Conservation (phyloP, 306 rosid genomes). For the Cucurbita pepo region DNA sequence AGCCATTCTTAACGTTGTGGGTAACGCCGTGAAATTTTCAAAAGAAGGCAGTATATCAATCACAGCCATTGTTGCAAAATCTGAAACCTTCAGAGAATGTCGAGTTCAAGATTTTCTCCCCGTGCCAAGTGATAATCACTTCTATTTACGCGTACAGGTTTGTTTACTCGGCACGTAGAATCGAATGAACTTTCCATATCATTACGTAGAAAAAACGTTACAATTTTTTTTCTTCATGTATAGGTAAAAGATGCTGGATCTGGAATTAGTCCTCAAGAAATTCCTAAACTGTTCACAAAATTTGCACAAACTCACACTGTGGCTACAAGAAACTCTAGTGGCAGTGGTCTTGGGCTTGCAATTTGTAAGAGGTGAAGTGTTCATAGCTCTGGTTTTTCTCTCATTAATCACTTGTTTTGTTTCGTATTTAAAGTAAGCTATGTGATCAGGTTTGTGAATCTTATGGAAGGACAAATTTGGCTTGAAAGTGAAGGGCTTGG, state of each 20-base stretch:
- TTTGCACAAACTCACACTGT: conserved; percentile 67
- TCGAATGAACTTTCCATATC: not conserved
- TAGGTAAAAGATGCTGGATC: conserved; percentile 86
- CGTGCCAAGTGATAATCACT: conserved; percentile 54
- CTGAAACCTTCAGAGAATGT: conserved; percentile 62
- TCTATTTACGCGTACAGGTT: conserved; percentile 83
- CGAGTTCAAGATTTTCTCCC: conserved; percentile 58
- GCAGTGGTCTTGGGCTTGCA: conserved; percentile 90
- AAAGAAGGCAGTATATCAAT: conserved; percentile 71
- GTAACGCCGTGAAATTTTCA: conserved; percentile 92
- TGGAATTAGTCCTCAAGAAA: conserved; percentile 78
- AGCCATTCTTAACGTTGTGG: conserved; percentile 71
- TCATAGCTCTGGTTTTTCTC: not conserved
- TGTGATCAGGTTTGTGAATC: conserved; percentile 80
- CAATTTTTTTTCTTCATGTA: not conserved
- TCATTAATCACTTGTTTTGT: not conserved
- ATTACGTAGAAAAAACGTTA: not conserved
- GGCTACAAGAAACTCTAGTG: conserved; percentile 45
- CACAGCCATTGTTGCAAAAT: conserved; percentile 48
- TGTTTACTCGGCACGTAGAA: conserved; percentile 15
- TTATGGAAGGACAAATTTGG: conserved; percentile 95
- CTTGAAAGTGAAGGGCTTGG: conserved; percentile 92
- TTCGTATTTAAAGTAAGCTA: not conserved
- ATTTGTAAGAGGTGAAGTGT: conserved; percentile 62
- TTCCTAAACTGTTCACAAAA: conserved; percentile 69